These are phyloP conservation scores for Dittrichia graveolens DNA, from an alignment of 129 eudicot species.

Conservation along the genomic window DNA sequence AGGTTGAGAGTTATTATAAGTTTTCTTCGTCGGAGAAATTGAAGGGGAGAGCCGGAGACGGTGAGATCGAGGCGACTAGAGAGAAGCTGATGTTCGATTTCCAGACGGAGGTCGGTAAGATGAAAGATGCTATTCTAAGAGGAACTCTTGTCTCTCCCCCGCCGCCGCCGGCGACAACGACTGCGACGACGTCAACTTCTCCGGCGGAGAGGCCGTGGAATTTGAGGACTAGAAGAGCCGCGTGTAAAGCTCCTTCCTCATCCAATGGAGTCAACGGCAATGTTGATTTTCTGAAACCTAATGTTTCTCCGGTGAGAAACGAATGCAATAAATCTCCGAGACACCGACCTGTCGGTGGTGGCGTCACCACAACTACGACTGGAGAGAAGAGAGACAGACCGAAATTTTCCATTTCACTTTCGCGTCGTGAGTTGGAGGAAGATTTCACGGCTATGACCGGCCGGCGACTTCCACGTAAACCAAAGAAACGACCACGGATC, in stretches of 20 bases:
- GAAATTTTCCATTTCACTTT: slow-evolving; percentile 61
- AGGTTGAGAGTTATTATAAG: slow-evolving; percentile 19
- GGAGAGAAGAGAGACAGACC: slow-evolving; percentile 59
- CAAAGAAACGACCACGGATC: slow-evolving; percentile 59
- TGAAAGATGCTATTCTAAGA: slow-evolving; percentile 63
- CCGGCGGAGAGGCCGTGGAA: slow-evolving; percentile 65
- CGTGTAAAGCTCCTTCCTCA: slow-evolving; percentile 48
- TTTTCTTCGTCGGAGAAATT: slow-evolving; percentile 36
- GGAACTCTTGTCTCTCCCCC: slow-evolving; percentile 40
- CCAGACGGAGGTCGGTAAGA: slow-evolving; percentile 61
- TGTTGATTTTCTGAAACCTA: slow-evolving; percentile 42
- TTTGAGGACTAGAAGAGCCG: slow-evolving; percentile 73
- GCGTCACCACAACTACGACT: slow-evolving; percentile 28
- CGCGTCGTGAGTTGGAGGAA: slow-evolving; percentile 63
- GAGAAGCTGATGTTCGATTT: slow-evolving; percentile 76
- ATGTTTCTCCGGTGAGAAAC: slow-evolving; percentile 41
- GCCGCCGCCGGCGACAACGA: slow-evolving; percentile 35
- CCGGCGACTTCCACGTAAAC: slow-evolving; percentile 58
- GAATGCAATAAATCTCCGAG: slow-evolving; percentile 44
- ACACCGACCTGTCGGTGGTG: slow-evolving; percentile 34
- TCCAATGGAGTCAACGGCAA: slow-evolving; percentile 35
- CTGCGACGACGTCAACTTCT: slow-evolving; percentile 31
- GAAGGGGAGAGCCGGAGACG: slow-evolving; percentile 41
- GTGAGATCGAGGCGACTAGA: slow-evolving; percentile 66
- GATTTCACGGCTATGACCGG: slow-evolving; percentile 69